Conservation (phyloP, 257 asterid species). For the Nemophila menziesii region DNA sequence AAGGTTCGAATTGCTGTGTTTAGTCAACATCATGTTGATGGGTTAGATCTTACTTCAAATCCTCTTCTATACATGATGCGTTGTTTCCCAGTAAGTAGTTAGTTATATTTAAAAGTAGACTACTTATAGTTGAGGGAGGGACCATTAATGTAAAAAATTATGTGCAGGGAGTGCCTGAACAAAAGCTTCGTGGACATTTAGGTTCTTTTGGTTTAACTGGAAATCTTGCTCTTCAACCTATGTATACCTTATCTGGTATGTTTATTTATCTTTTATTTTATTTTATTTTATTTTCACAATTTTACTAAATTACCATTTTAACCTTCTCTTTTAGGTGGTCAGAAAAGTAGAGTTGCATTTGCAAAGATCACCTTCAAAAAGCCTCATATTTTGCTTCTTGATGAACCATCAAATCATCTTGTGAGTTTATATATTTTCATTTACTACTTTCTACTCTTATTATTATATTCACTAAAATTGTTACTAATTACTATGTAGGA, state of each 20-base stretch:
- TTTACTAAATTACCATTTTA: too few species aligned
- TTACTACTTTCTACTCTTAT: not conserved
- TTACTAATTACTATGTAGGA: constrained; percentile 44
- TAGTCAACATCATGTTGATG: constrained; percentile 96
- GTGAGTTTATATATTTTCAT: constrained; percentile 34
- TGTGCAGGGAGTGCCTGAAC: constrained; percentile 92
- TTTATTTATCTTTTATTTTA: too few species aligned
- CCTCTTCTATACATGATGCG: constrained; percentile 99
- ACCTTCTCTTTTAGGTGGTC: constrained; percentile 64
- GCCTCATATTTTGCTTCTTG: constrained; percentile 94
- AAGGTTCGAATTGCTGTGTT: constrained; percentile 97
- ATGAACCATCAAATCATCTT: constrained; percentile 97
- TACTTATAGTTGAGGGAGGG: not conserved
- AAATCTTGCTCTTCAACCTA: constrained; percentile 97
- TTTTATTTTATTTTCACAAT: too few species aligned
- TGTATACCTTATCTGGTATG: constrained; percentile 93
- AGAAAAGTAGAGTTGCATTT: constrained; percentile 97
- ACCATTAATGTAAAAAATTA: not conserved
- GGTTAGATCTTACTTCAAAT: constrained; percentile 93
- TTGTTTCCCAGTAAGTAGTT: constrained; percentile 77
- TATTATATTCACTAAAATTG: not conserved
- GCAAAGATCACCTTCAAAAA: constrained; percentile 93
- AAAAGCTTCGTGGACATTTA: constrained; percentile 82
- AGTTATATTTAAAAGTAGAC: too few species aligned
- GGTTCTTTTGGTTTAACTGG: constrained; percentile 98